Percentiles rank a stretch among this genome's conserved stretches.
phyloP scores from a whole-genome alignment of 306 rosid species.

The Castanopsis chinensis region DNA sequence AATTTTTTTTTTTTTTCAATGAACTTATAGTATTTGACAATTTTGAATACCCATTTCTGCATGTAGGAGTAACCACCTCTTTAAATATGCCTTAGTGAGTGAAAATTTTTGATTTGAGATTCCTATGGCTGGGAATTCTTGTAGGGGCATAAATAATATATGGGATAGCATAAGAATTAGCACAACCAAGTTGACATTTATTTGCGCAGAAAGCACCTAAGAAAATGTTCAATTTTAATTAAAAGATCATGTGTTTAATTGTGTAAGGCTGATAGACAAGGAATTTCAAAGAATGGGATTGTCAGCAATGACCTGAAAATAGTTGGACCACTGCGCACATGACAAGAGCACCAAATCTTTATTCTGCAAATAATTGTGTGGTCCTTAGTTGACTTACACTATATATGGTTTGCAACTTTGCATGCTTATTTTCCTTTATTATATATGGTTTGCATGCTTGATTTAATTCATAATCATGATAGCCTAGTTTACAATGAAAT shows the following conservation, averaged over 20 bases:
- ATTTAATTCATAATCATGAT: not conserved
- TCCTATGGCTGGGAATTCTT: not conserved
- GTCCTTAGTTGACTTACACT: conserved; percentile 52
- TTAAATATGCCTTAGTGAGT: not conserved
- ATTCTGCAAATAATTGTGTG: conserved; percentile 62
- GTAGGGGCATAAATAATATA: not conserved
- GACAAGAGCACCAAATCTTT: conserved; percentile 38
- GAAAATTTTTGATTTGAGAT: not conserved
- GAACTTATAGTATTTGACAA: too few relatives aligned
- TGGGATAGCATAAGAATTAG: not conserved
- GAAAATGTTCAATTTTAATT: not conserved
- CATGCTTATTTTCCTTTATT: conserved; percentile 11
- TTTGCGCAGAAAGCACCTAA: not conserved
- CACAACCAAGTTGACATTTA: conserved; percentile 8
- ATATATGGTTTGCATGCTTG: not conserved
- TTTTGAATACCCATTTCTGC: too few relatives aligned
- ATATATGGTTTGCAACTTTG: conserved; percentile 22
- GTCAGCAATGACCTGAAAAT: conserved; percentile 28
- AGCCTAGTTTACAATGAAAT: not conserved
- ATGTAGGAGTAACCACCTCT: too few relatives aligned
- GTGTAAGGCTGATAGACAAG: conserved; percentile 11
- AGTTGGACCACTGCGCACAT: conserved; percentile 51
- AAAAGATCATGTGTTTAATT: conserved; percentile 7
- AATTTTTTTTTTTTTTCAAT: too few relatives aligned
- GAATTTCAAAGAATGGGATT: conserved; percentile 45